Conservation (phyloP, 2,329 filamentous ascomycete genomes). For the Salinomyces thailandicus region DNA sequence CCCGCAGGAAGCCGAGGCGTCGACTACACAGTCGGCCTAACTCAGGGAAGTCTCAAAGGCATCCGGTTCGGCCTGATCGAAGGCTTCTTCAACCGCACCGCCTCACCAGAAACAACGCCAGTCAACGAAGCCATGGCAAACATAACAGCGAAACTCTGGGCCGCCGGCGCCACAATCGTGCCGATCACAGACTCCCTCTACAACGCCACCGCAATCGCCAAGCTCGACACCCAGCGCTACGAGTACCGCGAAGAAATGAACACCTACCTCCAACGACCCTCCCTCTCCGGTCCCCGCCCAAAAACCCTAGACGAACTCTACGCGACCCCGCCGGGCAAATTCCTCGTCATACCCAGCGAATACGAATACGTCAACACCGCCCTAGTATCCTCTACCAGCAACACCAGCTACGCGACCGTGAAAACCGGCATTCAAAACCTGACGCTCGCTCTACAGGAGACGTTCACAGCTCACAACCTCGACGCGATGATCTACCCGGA, state of each 20-base stretch:
- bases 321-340: slow-evolving; percentile 32
- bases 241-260: slow-evolving; percentile 50
- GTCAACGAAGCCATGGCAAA: slow-evolving; percentile 45
- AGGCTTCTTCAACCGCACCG: slow-evolving; percentile 48
- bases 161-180: slow-evolving; percentile 41
- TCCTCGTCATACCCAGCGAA: slow-evolving; percentile 50
- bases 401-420: slow-evolving; percentile 35
- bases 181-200: slow-evolving; percentile 41
- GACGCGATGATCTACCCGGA: slow-evolving; percentile 55
- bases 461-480: slow-evolving; percentile 40
- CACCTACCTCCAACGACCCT: slow-evolving; percentile 41
- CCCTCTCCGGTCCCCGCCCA: slow-evolving; percentile 27
- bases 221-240: slow-evolving; percentile 49
- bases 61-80: slow-evolving; percentile 42
- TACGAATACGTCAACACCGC: slow-evolving; percentile 45
- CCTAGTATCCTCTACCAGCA: slow-evolving; percentile 42
- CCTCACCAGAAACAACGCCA: slow-evolving; percentile 43
- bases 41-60: slow-evolving; percentile 26
- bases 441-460: slow-evolving; percentile 39
- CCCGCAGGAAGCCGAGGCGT: slow-evolving; percentile 31
- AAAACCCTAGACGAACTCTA: slow-evolving; percentile 22
- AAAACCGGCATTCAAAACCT: slow-evolving; percentile 43
- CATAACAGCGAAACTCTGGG: slow-evolving; percentile 36
- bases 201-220: slow-evolving; percentile 40
- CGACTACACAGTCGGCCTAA: slow-evolving; percentile 39